Evolutionary conservation across 2,329 filamentous ascomycete genomes (phyloP), one percentile per base, ranked within the genome.

Genomic region (Calonectria pauciramosa): DNA sequence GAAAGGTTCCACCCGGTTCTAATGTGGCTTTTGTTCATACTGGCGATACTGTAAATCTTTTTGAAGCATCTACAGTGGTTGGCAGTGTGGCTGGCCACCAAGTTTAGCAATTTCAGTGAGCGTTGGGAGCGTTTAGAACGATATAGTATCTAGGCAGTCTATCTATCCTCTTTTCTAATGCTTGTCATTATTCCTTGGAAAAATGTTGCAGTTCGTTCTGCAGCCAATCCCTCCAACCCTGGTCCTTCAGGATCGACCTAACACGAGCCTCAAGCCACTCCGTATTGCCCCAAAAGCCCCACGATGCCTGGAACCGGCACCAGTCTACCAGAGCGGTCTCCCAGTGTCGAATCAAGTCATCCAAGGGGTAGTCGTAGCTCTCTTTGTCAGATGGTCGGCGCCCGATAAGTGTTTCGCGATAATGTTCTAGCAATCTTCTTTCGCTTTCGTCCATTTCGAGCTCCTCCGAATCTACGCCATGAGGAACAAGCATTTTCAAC

Each of bases 301-400:
- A 92, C 0, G 89, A 90, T 0, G 90, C 90, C 81, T 91, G 90
- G 68, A 92, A 92, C 8, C 90, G 82, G 73, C 92, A 87, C 93
- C 93, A 94, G 79, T 94, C 93, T 0, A 94, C 91, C 4, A 94
- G 82, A 0, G 93, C 92, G 4, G 88, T 89, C 81, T 94, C 91
- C 92, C 92, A 94, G 77, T 94, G 92, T 26, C 88, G 83, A 7
- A 88, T 80, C 20, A 94, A 90, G 0, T 84, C 79, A 0, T 87
- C 84, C 89, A 91, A 93, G 0, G 86, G 83, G 70, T 94, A 94
- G 1, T 82, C 77, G 0, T 78, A 65, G 0, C 38, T 20, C 0
- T 71, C 54, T 0, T 54, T 65, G 0, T 59, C 54, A 3, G 72
- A n/a, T 1, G 71, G 70, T 1, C 49, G 56, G 1, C 68, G 51